phyloP scores from a whole-genome alignment of 768 basidiomycete genomes.

The Boletus vinaceobasis region DNA sequence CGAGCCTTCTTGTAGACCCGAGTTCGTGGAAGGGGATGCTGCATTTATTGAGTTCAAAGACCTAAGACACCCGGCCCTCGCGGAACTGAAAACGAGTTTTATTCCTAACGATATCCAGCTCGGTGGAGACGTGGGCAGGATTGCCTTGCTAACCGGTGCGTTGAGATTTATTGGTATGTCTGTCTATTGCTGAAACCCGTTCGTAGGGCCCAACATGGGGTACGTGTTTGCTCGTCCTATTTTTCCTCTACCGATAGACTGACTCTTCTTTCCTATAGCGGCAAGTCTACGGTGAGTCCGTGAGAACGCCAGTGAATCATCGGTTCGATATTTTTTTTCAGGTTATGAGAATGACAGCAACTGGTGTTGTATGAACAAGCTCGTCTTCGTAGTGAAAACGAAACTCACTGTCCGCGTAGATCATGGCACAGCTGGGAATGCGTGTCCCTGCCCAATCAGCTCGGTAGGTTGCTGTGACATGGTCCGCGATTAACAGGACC shows the following conservation, averaged over 20 bases:
- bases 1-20: constrained; percentile 91
- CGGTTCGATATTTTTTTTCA: constrained; percentile 23
- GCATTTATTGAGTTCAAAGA: constrained; percentile 87
- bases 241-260: not conserved
- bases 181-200: not conserved
- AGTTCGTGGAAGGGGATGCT: constrained; percentile 74
- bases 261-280: constrained; percentile 38
- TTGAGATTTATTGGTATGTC: constrained; percentile 4
- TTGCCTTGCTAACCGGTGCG: constrained; percentile 83
- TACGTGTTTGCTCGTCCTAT: constrained; percentile 35
- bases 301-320: not conserved
- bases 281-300: constrained; percentile 65
- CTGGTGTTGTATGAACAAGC: constrained; percentile 64
- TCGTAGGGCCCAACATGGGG: constrained; percentile 83
- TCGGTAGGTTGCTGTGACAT: constrained; percentile 41
- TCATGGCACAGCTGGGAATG: constrained; percentile 96
- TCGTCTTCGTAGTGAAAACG: not conserved
- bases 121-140: constrained; percentile 69
- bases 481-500: not conserved
- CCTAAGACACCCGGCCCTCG: constrained; percentile 82
- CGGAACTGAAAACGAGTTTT: constrained; percentile 69
- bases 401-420: constrained; percentile 37
- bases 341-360: constrained; percentile 94
- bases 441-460: constrained; percentile 84
- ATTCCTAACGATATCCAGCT: constrained; percentile 92